Conservation (phyloP, 2,329 filamentous ascomycete genomes). For the Dactylellina cionopaga region DNA sequence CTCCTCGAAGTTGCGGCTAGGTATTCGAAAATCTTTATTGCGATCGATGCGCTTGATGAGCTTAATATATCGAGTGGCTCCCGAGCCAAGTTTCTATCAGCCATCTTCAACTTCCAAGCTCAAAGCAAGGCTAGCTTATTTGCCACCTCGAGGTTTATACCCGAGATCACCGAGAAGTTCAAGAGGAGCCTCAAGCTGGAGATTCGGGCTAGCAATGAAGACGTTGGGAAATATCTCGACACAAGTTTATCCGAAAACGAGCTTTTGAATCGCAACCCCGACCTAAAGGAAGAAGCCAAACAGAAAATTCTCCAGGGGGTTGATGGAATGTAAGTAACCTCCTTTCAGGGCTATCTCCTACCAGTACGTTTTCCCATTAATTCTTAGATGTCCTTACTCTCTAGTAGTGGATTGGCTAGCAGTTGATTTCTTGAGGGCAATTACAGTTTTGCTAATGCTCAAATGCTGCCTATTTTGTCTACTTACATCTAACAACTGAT, state of each 20-base stretch:
- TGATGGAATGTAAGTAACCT: conserved; percentile 28
- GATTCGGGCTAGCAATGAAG: neutral
- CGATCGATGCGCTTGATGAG: conserved; percentile 24
- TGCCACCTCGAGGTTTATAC: conserved; percentile 55
- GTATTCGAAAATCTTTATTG: neutral
- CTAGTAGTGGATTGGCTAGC: neutral
- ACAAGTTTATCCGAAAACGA: neutral
- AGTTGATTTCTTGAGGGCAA: too few species aligned
- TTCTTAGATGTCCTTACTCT: neutral
- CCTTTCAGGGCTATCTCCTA: too few species aligned
- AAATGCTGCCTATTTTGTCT: conserved; percentile 61
- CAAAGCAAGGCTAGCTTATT: conserved; percentile 4
- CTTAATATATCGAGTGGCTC: neutral
- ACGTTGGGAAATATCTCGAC: neutral
- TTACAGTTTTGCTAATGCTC: neutral
- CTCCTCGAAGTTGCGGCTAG: neutral
- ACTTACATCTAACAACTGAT: conserved; percentile 60
- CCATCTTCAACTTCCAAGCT: neutral
- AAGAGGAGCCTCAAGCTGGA: neutral
- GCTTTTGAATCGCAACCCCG: neutral
- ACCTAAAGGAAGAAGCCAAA: neutral
- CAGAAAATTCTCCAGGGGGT: neutral
- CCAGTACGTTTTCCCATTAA: too few species aligned
- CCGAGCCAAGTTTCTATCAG: neutral
- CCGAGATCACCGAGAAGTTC: conserved; percentile 52